Conservation (phyloP, 257 asterid genomes). For the Rubia yunnanensis region DNA sequence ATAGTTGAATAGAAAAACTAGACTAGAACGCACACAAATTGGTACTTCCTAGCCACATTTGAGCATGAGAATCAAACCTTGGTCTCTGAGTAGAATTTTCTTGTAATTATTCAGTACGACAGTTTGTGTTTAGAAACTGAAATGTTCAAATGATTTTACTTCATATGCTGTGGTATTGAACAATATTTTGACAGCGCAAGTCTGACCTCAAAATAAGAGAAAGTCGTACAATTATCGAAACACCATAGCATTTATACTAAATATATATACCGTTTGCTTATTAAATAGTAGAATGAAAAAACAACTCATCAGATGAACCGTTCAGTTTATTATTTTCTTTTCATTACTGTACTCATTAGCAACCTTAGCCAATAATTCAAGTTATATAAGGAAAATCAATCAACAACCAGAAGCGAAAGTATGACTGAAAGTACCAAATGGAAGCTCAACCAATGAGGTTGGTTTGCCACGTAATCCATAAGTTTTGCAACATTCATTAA, state of each 20-base stretch:
- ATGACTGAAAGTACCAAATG: slow-evolving; percentile 57
- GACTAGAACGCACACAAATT: neutral
- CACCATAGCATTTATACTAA: neutral
- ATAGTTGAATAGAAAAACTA: too few relatives aligned
- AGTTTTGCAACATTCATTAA: slow-evolving; percentile 91
- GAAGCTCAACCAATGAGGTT: slow-evolving; percentile 70
- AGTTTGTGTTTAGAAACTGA: neutral
- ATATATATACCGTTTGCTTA: neutral
- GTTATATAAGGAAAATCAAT: neutral
- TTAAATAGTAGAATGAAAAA: neutral
- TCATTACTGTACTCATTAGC: neutral
- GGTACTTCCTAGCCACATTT: neutral
- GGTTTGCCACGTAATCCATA: slow-evolving; percentile 94
- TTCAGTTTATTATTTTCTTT: neutral
- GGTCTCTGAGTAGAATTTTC: neutral
- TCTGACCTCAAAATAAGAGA: neutral
- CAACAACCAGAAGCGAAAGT: slow-evolving; percentile 4
- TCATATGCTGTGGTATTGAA: neutral
- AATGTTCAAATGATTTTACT: neutral
- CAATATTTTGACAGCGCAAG: neutral
- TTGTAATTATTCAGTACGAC: neutral
- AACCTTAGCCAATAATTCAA: neutral
- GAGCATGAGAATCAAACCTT: neutral
- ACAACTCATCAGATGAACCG: neutral
- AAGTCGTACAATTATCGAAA: neutral